Evolutionary conservation across 1,139 yeast genomes (phyloP).

Genomic region (Spencermartinsiella ligniputridi): DNA sequence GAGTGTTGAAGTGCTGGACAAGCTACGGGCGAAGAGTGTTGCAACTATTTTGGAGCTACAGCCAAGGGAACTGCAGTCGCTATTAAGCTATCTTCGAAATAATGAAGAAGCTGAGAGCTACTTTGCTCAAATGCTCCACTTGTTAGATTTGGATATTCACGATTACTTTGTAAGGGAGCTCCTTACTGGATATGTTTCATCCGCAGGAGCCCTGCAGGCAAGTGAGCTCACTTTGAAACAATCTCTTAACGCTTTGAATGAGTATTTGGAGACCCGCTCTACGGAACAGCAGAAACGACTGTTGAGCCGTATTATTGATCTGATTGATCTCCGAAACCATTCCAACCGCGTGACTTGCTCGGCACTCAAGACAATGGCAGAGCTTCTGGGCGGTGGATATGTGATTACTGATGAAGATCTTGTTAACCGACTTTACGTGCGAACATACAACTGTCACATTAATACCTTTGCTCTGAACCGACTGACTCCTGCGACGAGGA

Average conservation of each 20-base stretch:
- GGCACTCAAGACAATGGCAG: slow-evolving; percentile 14
- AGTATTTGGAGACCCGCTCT: slow-evolving; percentile 28
- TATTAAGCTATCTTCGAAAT: slow-evolving; percentile 9
- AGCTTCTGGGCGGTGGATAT: slow-evolving; percentile 19
- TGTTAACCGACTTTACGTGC: slow-evolving; percentile 14
- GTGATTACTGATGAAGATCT: slow-evolving; percentile 6
- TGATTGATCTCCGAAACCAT: slow-evolving; percentile 15
- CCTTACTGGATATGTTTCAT: slow-evolving; percentile 53
- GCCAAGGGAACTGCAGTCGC: slow-evolving; percentile 3
- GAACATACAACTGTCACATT: slow-evolving; percentile 22
- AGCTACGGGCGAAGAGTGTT: slow-evolving; percentile 34
- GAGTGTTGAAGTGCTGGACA: slow-evolving; percentile 48
- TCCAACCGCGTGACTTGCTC: slow-evolving; percentile 12
- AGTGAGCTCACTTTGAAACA: slow-evolving; percentile 45
- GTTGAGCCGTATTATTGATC: slow-evolving; percentile 8
- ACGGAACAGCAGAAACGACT: slow-evolving; percentile 6
- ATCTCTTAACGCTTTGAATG: slow-evolving; percentile 43
- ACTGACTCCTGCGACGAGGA: slow-evolving; percentile 15
- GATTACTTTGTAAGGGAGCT: slow-evolving; percentile 36
- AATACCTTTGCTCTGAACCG: slow-evolving; percentile 19
- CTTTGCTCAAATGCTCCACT: slow-evolving; percentile 13
- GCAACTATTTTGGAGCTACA: slow-evolving; percentile 19
- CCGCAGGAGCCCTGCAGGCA: slow-evolving; percentile 61
- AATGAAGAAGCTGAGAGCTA: slow-evolving; percentile 12
- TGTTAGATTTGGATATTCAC: slow-evolving; percentile 17